Percentiles rank a stretch among this genome's conserved stretches.
Conservation (phyloP, 1,284 basidiomycete genomes). For the Leccinum subatratum region DNA sequence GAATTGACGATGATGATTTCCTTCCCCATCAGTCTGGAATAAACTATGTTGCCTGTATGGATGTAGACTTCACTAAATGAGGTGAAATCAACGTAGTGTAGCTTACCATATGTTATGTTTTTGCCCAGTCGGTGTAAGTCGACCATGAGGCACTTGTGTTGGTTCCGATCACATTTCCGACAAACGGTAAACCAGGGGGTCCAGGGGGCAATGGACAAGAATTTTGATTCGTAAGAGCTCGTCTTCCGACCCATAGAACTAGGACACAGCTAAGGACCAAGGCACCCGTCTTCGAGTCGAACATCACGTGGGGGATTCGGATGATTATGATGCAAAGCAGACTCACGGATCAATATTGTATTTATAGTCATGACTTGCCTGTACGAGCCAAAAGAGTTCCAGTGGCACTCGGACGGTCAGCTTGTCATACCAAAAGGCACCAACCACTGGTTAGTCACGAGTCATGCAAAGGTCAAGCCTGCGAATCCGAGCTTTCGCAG, state of each 20-base stretch:
- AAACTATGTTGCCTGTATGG: background rate
- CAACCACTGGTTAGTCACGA: background rate
- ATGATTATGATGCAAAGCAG: background rate
- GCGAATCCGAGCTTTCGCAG: background rate
- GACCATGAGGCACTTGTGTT: background rate
- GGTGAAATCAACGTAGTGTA: background rate
- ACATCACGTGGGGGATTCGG: background rate
- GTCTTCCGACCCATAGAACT: background rate
- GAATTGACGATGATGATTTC: conserved; percentile 22
- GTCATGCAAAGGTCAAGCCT: background rate
- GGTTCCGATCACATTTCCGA: background rate
- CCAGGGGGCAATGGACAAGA: background rate
- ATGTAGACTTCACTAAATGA: background rate
- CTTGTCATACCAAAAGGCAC: background rate
- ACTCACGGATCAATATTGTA: background rate
- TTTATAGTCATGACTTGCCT: background rate
- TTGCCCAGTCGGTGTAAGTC: background rate
- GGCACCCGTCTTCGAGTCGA: background rate
- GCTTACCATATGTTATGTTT: background rate
- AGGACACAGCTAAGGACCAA: background rate
- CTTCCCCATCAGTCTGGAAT: conserved; percentile 14
- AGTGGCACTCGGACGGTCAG: background rate
- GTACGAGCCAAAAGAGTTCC: background rate
- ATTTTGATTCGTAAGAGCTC: background rate
- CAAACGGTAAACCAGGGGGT: background rate